phyloP scores from a whole-genome alignment of 2,329 filamentous ascomycete genomes.

The Trichoderma brevicompactum region DNA sequence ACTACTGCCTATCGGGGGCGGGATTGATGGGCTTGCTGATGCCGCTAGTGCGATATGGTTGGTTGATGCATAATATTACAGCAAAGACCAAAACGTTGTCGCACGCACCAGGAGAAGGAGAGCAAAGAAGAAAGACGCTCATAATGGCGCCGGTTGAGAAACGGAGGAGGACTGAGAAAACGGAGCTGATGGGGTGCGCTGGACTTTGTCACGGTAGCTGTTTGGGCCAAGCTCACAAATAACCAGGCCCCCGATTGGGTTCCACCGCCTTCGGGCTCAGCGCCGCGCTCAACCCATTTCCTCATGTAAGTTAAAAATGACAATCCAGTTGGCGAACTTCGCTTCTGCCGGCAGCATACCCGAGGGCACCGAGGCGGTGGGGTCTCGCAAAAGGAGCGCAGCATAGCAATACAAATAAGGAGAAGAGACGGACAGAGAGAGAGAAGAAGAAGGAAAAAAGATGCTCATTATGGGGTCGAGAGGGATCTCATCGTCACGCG shows the following conservation, averaged over 20 bases:
- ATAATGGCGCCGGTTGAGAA: neutral
- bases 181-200: neutral
- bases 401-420: neutral
- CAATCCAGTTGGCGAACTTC: conserved; percentile 8
- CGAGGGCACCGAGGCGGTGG: conserved; percentile 9
- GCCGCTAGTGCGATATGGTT: conserved; percentile 7
- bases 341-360: neutral
- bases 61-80: conserved; percentile 7
- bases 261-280: conserved; percentile 24
- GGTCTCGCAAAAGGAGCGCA: neutral
- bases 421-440: neutral
- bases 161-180: too few species aligned
- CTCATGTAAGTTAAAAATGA: conserved; percentile 11
- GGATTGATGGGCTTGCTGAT: conserved; percentile 4
- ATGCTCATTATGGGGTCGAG: too few species aligned
- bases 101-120: neutral
- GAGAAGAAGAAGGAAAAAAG: neutral
- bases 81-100: neutral
- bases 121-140: neutral
- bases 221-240: neutral
- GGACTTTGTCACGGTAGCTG: conserved; percentile 1
- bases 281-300: conserved; percentile 21
- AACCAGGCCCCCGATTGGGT: conserved; percentile 15
- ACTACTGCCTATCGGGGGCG: neutral
- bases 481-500: too few species aligned